Evolutionary conservation across 345 rosid genomes (phyloP).

Genomic region (Linum lewisii): DNA sequence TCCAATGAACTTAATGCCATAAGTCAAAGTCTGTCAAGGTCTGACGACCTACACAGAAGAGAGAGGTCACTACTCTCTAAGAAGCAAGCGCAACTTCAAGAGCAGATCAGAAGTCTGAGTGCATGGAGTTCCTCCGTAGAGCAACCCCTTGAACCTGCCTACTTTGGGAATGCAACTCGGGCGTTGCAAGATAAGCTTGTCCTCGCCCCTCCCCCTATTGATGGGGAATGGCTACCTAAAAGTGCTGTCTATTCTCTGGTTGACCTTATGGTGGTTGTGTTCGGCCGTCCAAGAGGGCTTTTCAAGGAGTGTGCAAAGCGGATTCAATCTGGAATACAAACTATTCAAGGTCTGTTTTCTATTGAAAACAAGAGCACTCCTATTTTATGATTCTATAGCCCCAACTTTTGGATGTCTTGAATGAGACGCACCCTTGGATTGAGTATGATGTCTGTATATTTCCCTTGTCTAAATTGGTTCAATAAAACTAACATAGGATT

Average conservation of each 20-base stretch:
- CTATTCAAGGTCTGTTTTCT: slow-evolving; percentile 45
- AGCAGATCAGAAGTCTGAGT: slow-evolving; percentile 32
- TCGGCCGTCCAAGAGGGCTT: slow-evolving; percentile 90
- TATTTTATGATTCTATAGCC: background rate
- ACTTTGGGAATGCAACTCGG: slow-evolving; percentile 47
- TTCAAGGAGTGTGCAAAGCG: slow-evolving; percentile 92
- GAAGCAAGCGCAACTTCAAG: slow-evolving; percentile 48
- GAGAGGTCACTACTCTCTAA: slow-evolving; percentile 51
- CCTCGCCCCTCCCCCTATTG: slow-evolving; percentile 76
- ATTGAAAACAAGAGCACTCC: too few relatives aligned
- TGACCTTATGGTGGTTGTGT: slow-evolving; percentile 80
- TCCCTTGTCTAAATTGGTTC: background rate
- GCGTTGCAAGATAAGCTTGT: slow-evolving; percentile 58
- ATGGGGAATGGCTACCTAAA: slow-evolving; percentile 96
- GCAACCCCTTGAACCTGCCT: slow-evolving; percentile 47
- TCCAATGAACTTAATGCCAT: slow-evolving; percentile 53
- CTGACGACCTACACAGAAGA: slow-evolving; percentile 51
- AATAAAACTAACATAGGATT: too few relatives aligned
- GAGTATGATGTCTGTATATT: background rate
- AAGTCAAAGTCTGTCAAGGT: slow-evolving; percentile 54
- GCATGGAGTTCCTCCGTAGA: slow-evolving; percentile 22
- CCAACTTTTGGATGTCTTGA: background rate
- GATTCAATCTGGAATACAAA: slow-evolving; percentile 72
- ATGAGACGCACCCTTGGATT: background rate
- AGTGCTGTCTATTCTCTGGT: slow-evolving; percentile 80